Evolutionary conservation across 2,329 filamentous ascomycete species (phyloP).

Genomic region (Drechslerella coelobrocha): DNA sequence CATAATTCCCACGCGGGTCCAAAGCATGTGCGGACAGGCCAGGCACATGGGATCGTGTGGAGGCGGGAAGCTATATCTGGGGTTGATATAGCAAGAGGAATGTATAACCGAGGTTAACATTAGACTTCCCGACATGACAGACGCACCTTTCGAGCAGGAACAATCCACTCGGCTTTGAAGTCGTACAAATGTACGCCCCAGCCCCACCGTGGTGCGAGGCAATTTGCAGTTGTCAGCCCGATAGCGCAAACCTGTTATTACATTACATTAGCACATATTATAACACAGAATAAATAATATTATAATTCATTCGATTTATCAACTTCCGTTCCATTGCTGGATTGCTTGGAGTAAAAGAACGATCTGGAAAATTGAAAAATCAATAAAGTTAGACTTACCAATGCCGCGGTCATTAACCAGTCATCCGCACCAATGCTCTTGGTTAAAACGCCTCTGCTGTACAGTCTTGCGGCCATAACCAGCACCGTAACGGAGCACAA

Average conservation of each 20-base stretch:
- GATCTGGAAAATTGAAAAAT: too few species aligned
- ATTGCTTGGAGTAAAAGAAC: too few species aligned
- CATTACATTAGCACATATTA: constrained; percentile 5
- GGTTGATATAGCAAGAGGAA: not conserved
- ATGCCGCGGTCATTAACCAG: constrained; percentile 60
- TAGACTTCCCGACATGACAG: too few species aligned
- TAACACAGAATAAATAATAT: too few species aligned
- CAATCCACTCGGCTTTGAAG: constrained; percentile 42
- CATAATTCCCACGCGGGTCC: not conserved
- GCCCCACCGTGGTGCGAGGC: constrained; percentile 45
- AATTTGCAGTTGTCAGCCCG: constrained; percentile 35
- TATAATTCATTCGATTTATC: too few species aligned
- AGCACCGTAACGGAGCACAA: constrained; percentile 57
- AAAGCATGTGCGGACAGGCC: not conserved
- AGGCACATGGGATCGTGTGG: constrained; percentile 3
- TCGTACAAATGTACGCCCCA: constrained; percentile 49
- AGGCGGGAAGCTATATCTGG: not conserved
- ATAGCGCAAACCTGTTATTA: constrained; percentile 29
- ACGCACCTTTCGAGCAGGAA: constrained; percentile 47
- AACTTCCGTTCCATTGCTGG: too few species aligned
- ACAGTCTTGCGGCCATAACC: constrained; percentile 58
- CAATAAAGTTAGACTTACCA: constrained; percentile 56
- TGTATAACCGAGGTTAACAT: constrained; percentile 36
- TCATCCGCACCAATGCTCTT: constrained; percentile 58
- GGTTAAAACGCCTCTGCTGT: constrained; percentile 58